Conservation (phyloP, 2,329 filamentous ascomycete genomes). For the Chaetomium strumarium region DNA sequence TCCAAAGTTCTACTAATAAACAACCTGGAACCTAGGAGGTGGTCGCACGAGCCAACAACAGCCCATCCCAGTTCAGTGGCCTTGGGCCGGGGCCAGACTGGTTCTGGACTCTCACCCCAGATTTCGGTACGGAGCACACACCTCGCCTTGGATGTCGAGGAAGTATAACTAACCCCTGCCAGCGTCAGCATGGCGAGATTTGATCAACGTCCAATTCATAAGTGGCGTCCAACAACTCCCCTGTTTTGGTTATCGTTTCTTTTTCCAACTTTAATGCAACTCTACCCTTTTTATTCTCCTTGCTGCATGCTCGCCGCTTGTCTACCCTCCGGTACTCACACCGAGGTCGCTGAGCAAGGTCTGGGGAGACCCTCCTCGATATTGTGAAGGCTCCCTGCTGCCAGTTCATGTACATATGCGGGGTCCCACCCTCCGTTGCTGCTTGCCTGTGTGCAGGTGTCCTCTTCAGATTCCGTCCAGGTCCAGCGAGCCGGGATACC, state of each 20-base stretch:
- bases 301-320: slow-evolving; percentile 1
- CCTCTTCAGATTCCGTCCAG: slow-evolving; percentile 4
- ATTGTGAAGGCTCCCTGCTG: background rate
- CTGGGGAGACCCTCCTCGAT: background rate
- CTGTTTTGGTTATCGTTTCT: background rate
- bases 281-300: background rate
- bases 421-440: slow-evolving; percentile 8
- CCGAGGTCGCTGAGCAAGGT: background rate
- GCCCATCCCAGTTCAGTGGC: too few species aligned
- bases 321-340: background rate
- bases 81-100: too few species aligned
- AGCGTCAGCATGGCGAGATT: slow-evolving; percentile 2
- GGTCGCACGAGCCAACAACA: too few species aligned
- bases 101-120: too few species aligned
- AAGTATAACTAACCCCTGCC: background rate
- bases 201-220: slow-evolving; percentile 4
- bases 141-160: too few species aligned
- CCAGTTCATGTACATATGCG: slow-evolving; percentile 15
- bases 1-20: too few species aligned
- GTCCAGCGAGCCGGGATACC: background rate
- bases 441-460: slow-evolving; percentile 11
- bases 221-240: background rate
- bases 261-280: slow-evolving; percentile 16
- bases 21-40: too few species aligned
- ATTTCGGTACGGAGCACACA: too few species aligned